Base-by-base conservation (phyloP, 73 alveolate species). In the Symbiodinium natans region DNA sequence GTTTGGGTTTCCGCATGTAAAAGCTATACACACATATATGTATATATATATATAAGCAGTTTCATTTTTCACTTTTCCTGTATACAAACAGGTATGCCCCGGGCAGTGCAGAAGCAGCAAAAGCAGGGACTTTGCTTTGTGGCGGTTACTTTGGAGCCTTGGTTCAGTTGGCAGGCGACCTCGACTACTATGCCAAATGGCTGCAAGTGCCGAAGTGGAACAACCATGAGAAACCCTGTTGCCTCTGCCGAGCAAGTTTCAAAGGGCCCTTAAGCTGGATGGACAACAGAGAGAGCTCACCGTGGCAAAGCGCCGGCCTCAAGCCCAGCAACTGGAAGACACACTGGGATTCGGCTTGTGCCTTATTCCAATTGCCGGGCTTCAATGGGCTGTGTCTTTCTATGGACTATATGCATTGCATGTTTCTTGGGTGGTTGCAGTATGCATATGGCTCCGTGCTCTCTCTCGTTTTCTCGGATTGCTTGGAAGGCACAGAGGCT, bases 391-490 rank as follows among this genome's bases (percentile, higher is more conserved):
- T 41, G 23, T 40, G 73, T 4, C 1, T 82, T 40, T 39, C 92
- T 3, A 83, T 83, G 92, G 92, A 83, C 41, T 83, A 0, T 0
- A 83, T 83, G 92, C 92, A 83, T 83, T 41, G 74, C 21, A 4
- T 41, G 19, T 33, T 34, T 25, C 33, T 83, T 5, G 92, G 92
- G 25, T 83, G 92, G 92, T 21, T 83, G 0, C 92, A 83, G 73
- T 39, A 83, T 7, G 27, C 42, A 3, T 83, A 21, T 83, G 92
- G 73, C n/a, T 83, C 92, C 3, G 21, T 83, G 31, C 8, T 83
- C 4, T 11, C 17, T 4, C 3, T 83, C 0, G 11, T 83, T 0
- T 40, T 41, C 25, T 41, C 7, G 4, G 5, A 21, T 39, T 0
- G 38, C 4, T 27, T 83, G 13, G 74, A 63, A 17, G 41, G 29